These are phyloP conservation scores for Chrysosporium queenslandicum DNA, from an alignment of 2,329 filamentous ascomycete species.

Conservation along the genomic window DNA sequence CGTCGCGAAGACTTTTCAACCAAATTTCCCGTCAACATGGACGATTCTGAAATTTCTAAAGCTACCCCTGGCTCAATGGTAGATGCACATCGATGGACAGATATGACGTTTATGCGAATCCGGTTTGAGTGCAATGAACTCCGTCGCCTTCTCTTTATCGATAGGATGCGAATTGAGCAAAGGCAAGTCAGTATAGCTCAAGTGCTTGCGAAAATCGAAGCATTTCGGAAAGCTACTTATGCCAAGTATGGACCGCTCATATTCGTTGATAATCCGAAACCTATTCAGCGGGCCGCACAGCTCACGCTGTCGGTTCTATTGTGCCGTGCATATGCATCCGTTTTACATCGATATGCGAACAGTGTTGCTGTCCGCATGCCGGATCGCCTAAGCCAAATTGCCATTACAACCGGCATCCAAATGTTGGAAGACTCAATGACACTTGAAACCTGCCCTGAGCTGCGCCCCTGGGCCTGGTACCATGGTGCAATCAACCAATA, in stretches of 20 bases:
- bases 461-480: conserved; percentile 60
- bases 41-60: conserved; percentile 52
- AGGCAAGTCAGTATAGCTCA: conserved; percentile 53
- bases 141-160: conserved; percentile 59
- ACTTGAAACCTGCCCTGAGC: conserved; percentile 43
- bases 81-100: conserved; percentile 52
- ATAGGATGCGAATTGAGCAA: conserved; percentile 54
- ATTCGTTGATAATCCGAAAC: conserved; percentile 41
- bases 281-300: conserved; percentile 54
- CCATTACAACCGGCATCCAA: conserved; percentile 51
- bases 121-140: conserved; percentile 66
- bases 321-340: conserved; percentile 54
- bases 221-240: conserved; percentile 54
- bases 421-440: conserved; percentile 47
- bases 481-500: conserved; percentile 61
- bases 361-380: conserved; percentile 27
- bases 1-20: conserved; percentile 67
- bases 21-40: conserved; percentile 58
- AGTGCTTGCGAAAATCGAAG: conserved; percentile 58
- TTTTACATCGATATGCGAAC: conserved; percentile 58
- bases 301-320: conserved; percentile 56
- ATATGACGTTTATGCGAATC: conserved; percentile 57
- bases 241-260: conserved; percentile 57
- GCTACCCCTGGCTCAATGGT: conserved; percentile 34
- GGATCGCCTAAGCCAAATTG: conserved; percentile 52